Percentiles rank a stretch among this genome's conserved stretches.
Conservation (phyloP, 208 protist genomes). For the Trypanosoma mega region DNA sequence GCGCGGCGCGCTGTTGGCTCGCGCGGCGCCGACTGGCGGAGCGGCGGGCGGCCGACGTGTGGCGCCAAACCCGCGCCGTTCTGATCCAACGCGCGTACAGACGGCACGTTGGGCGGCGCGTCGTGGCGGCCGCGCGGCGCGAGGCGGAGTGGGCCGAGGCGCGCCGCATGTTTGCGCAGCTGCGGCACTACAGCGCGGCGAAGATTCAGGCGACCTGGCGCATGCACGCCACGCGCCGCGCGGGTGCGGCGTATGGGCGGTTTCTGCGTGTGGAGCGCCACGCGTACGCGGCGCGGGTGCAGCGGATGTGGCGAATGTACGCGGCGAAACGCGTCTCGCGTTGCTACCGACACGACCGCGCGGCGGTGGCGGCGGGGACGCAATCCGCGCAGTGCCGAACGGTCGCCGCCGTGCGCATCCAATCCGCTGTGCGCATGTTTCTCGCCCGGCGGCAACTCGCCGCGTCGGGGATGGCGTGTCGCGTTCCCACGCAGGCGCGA, state of each 20-base stretch:
- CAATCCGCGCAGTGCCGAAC: constrained; percentile 22
- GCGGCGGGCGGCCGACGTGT: constrained; percentile 1
- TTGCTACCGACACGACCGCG: constrained; percentile 1
- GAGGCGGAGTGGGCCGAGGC: constrained; percentile 15
- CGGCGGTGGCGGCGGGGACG: not conserved
- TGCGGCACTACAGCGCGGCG: constrained; percentile 36
- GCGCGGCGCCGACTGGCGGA: constrained; percentile 1
- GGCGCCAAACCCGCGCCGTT: constrained; percentile 11
- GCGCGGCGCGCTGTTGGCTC: constrained; percentile 40
- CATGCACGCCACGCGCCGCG: constrained; percentile 25
- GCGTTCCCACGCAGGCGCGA: constrained; percentile 9
- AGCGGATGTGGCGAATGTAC: constrained; percentile 51
- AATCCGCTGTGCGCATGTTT: constrained; percentile 64
- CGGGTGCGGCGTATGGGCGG: constrained; percentile 25
- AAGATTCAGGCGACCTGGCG: constrained; percentile 69
- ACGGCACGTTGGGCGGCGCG: constrained; percentile 20
- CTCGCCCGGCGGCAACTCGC: constrained; percentile 24
- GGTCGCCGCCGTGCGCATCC: constrained; percentile 34
- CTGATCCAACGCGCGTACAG: constrained; percentile 34
- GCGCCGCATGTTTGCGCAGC: constrained; percentile 5
- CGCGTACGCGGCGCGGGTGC: constrained; percentile 39
- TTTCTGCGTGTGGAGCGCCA: constrained; percentile 64
- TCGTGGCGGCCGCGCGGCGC: not conserved
- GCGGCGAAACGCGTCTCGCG: constrained; percentile 15
- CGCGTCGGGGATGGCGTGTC: not conserved